Evolutionary conservation across 805 yeast genomes (phyloP), one percentile per base, ranked within the genome.

Genomic region (Grigorovia jiainica): DNA sequence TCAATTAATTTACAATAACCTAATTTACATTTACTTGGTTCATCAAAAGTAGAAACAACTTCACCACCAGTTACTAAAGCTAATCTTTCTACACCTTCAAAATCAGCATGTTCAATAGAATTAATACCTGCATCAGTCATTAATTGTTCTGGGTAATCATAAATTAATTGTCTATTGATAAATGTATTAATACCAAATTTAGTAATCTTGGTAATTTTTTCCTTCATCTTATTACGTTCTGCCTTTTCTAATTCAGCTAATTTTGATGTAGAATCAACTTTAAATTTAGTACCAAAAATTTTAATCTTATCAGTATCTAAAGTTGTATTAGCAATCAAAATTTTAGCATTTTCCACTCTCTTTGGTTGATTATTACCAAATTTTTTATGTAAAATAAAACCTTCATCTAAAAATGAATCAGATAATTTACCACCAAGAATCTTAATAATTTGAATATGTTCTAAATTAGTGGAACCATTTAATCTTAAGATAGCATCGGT

Each of bases 1-100:
- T 90, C 97, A 54, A 92, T 87, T 19, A 72, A 54, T 35, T 87
- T 92, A 72, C 97, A 90, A 60, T 78, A 74, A 36, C 98, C 98
- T 40, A 89, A 67, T 60, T 77, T 82, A 43, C 85, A 95, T 43
- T 75, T 74, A 42, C 84, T 94, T 20, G 97, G 95, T 51, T 80
- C 73, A 60, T 92, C 99, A 61, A 92, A 92, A 2, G 97, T 90
- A 7, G 97, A 87, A 2, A 81, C 95, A 41, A 92, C 97, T 70
- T 92, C 97, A 59, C 96, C 98, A 40, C 98, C 98, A 10, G 97
- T 89, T 25, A 87, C 98, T 33, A 90, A 71, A 2, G 98, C 95
- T 51, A 92, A 75, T 61, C 97, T 79, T 70, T 92, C 98, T 42
- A 92, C 86, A 57, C 97, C 99, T 57, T 86, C 97, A 55, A 92